Conservation (phyloP, 495 filamentous ascomycete species). For the Trichoderma asperelloides region DNA sequence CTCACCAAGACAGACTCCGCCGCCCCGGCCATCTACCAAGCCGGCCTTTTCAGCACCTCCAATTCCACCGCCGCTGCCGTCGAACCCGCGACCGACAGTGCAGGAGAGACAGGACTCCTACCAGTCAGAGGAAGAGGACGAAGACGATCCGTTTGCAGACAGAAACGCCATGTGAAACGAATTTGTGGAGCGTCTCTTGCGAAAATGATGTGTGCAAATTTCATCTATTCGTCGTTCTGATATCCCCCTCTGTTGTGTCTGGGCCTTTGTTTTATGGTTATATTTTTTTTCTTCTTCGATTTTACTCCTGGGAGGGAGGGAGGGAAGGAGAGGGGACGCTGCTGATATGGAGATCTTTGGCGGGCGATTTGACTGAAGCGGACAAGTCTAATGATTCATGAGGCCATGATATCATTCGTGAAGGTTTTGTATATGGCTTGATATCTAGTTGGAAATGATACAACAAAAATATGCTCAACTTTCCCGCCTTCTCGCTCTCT, state of each 20-base stretch:
- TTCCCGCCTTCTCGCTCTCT: too few species aligned
- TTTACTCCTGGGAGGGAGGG: neutral
- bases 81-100: slow-evolving; percentile 23
- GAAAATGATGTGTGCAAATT: too few species aligned
- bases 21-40: slow-evolving; percentile 35
- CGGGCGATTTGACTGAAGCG: neutral
- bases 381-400: neutral
- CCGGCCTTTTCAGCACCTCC: slow-evolving; percentile 13
- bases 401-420: neutral
- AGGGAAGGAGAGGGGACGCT: neutral
- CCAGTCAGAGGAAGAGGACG: slow-evolving; percentile 42
- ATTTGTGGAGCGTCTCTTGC: neutral
- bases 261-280: neutral
- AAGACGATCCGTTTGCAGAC: slow-evolving; percentile 73
- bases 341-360: neutral
- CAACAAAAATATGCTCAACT: too few species aligned
- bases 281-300: neutral
- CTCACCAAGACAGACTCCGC: slow-evolving; percentile 30
- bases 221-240: too few species aligned
- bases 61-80: slow-evolving; percentile 12
- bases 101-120: neutral
- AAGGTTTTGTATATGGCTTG: neutral
- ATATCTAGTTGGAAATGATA: neutral
- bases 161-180: slow-evolving; percentile 56
- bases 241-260: too few species aligned